A percentile compares a stretch with the other conserved stretches of the same genome.
Evolutionary conservation across 257 asterid genomes (phyloP).

Genomic region (Solanum virginianum): DNA sequence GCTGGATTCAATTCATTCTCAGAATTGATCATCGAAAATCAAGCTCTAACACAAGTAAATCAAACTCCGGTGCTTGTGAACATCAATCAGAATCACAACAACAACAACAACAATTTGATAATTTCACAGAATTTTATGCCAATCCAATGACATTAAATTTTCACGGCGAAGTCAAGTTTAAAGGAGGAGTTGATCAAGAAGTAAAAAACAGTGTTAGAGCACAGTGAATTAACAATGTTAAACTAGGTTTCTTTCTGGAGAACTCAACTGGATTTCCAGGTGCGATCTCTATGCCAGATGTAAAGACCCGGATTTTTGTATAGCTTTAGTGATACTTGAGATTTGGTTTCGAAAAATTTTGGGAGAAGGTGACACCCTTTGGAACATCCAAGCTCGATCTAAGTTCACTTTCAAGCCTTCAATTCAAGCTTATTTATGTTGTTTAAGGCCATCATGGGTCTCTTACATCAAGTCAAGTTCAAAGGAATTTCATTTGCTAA

Average conservation of each 20-base stretch:
- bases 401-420: no score
- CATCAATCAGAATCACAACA: background rate
- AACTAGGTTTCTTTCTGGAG: conserved; percentile 11
- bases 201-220: conserved; percentile 27
- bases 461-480: no score
- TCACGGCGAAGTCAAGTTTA: background rate
- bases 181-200: conserved; percentile 27
- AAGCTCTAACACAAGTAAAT: no score
- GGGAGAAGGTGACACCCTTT: no score
- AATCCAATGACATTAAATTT: background rate
- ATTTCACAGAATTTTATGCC: background rate
- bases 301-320: no score
- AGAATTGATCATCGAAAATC: no score
- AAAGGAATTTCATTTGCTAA: no score
- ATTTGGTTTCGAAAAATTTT: no score
- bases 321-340: no score
- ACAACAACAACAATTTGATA: background rate
- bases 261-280: conserved; percentile 9
- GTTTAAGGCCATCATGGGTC: no score
- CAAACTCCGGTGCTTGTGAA: background rate
- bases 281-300: conserved; percentile 11
- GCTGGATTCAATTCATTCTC: conserved; percentile 14
- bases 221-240: conserved; percentile 10
- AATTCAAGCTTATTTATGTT: no score
- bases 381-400: no score